A percentile compares a stretch with the other conserved stretches of the same genome.
These are phyloP conservation scores for Xerocomellus chrysenteron DNA, from an alignment of 768 basidiomycete genomes.

Conservation along the genomic window DNA sequence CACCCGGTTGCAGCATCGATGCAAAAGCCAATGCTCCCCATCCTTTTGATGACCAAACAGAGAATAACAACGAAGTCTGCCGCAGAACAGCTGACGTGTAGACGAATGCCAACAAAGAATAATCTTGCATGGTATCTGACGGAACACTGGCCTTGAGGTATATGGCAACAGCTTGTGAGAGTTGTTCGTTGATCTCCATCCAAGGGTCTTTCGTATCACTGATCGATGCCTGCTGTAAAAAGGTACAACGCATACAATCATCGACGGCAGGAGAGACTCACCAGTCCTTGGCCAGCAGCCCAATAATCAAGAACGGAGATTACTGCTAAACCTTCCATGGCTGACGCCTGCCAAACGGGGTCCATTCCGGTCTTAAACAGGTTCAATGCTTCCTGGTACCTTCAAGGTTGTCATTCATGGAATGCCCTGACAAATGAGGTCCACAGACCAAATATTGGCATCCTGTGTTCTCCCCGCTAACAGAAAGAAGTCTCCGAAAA, in stretches of 20 bases:
- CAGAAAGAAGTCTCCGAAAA: constrained; percentile 85
- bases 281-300: constrained; percentile 70
- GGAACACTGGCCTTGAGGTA: constrained; percentile 60
- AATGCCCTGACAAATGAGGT: constrained; percentile 2
- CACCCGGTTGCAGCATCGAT: constrained; percentile 67
- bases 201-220: constrained; percentile 65
- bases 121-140: constrained; percentile 52
- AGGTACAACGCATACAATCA: constrained; percentile 1
- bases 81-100: constrained; percentile 68
- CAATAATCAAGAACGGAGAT: constrained; percentile 81
- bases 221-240: constrained; percentile 52
- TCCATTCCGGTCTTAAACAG: constrained; percentile 77
- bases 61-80: constrained; percentile 70
- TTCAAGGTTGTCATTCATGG: constrained; percentile 34
- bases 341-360: constrained; percentile 85
- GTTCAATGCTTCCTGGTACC: constrained; percentile 84
- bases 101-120: constrained; percentile 63
- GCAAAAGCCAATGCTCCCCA: constrained; percentile 80
- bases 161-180: constrained; percentile 58
- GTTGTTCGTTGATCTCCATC: constrained; percentile 71
- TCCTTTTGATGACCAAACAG: constrained; percentile 84
- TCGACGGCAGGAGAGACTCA: constrained; percentile 38
- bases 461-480: constrained; percentile 85
- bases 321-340: constrained; percentile 82
- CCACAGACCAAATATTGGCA: constrained; percentile 69